Evolutionary conservation across 2,329 filamentous ascomycete species (phyloP), one percentile per base, ranked within the genome.

Genomic region (Hypoxylon sp.): DNA sequence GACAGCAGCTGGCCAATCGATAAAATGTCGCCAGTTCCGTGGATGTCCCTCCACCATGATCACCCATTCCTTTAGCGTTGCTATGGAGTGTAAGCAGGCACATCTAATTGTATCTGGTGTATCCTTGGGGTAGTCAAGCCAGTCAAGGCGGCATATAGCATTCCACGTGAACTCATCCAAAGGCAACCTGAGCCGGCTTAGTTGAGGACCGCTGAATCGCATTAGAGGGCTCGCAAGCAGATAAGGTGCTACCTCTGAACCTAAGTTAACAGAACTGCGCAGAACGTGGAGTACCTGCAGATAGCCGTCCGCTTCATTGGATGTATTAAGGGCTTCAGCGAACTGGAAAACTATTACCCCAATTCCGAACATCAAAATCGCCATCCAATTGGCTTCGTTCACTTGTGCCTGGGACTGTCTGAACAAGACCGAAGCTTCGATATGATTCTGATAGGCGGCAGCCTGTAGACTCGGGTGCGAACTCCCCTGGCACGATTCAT

Each of bases 341-440:
- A 75, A 73, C 25, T 71, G 72, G 55, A 74, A 75, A 34, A 75
- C 67, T 41, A 74, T 69, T 21, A 74, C 65, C 1, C 70, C 66
- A 17, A 75, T 50, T 17, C 70, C 72, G 34, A 75, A 75, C 49
- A 71, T 57, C 32, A 74, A 48, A 4, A 69, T 62, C 0, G 73
- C 66, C 9, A 75, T 58, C 73, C 91, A 93, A 67, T 91, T 91
- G 34, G 90, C 87, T 48, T 90, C 90, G 74, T 92, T 90, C 51
- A 90, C 77, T 2, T 82, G 79, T 3, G 86, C 83, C 71, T 89
- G 82, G 7, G 89, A 88, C 46, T 83, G 84, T 19, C 86, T 82
- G 76, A 93, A 93, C 3, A 92, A 81, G 1, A 59, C 34, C 5
- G 74, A 76, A 6, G 73, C 73, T 30, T 63, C 65, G 23, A 76